phyloP scores from a whole-genome alignment of 768 basidiomycete genomes.

The Boletus vermiculosoides region DNA sequence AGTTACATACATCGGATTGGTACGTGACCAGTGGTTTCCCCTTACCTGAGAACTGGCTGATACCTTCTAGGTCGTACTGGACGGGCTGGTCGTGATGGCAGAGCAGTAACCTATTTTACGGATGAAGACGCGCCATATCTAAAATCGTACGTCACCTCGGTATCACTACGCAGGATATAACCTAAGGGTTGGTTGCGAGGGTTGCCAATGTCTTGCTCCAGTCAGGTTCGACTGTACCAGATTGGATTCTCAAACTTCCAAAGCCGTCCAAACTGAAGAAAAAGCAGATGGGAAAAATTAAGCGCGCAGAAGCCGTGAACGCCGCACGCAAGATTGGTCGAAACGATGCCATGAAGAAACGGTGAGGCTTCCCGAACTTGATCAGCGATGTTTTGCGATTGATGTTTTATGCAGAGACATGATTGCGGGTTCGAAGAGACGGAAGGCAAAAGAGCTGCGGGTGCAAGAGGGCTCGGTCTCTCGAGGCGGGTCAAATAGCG shows the following conservation, averaged over 20 bases:
- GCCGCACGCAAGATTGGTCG: constrained; percentile 67
- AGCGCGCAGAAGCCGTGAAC: constrained; percentile 75
- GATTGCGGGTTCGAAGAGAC: constrained; percentile 70
- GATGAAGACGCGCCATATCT: constrained; percentile 89
- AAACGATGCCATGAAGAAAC: constrained; percentile 68
- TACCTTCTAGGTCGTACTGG: constrained; percentile 77
- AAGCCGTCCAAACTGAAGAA: constrained; percentile 91
- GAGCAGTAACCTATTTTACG: constrained; percentile 95
- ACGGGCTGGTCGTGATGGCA: constrained; percentile 87
- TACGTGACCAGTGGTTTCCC: constrained; percentile 26
- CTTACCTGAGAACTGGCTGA: constrained; percentile 2
- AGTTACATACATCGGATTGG: constrained; percentile 97
- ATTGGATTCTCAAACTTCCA: constrained; percentile 94
- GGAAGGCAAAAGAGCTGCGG: constrained; percentile 42
- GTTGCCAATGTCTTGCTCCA: constrained; percentile 95
- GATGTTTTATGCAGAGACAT: constrained; percentile 56
- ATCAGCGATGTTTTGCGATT: not conserved
- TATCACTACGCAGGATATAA: constrained; percentile 1
- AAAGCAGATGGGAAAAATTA: constrained; percentile 78
- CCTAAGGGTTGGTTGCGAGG: constrained; percentile 38
- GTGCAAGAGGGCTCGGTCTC: not conserved
- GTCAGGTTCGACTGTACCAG: constrained; percentile 87
- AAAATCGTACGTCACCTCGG: constrained; percentile 63
- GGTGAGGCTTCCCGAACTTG: constrained; percentile 40
- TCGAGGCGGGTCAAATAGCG: not conserved